These are phyloP conservation scores for Candolleomyces aberdarensis DNA, from an alignment of 768 basidiomycete genomes.

Conservation along the genomic window DNA sequence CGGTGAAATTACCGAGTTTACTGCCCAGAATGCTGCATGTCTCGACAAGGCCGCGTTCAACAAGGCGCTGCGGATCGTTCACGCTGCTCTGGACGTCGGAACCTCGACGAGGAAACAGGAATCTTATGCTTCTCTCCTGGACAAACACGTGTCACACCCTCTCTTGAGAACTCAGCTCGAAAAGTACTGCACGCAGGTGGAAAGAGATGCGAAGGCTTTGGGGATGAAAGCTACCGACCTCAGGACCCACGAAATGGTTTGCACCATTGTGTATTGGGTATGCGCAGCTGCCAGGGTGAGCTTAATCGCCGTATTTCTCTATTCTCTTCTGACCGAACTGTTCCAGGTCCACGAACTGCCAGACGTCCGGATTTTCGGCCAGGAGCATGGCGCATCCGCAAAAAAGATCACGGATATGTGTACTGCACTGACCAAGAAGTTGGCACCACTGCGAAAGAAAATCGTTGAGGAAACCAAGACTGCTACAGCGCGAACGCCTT, in stretches of 20 bases:
- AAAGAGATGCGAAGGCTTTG: not conserved
- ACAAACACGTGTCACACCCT: not conserved
- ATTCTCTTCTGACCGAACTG: too few species aligned
- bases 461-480: slow-evolving; percentile 1
- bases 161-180: not conserved
- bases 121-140: not conserved
- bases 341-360: not conserved
- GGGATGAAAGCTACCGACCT: not conserved
- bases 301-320: too few species aligned
- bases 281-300: not conserved
- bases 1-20: not conserved
- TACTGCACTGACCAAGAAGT: not conserved
- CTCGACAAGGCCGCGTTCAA: not conserved
- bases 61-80: not conserved
- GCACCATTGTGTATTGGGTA: slow-evolving; percentile 1
- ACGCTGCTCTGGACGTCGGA: not conserved
- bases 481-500: slow-evolving; percentile 3
- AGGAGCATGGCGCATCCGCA: not conserved
- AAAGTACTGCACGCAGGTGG: not conserved
- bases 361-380: not conserved
- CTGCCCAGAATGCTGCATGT: not conserved
- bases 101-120: not conserved
- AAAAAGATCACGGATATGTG: not conserved
- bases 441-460: not conserved
- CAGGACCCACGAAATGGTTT: not conserved